These are phyloP conservation scores for Tulasnella sp. DNA, from an alignment of 768 basidiomycete species.

Conservation along the genomic window DNA sequence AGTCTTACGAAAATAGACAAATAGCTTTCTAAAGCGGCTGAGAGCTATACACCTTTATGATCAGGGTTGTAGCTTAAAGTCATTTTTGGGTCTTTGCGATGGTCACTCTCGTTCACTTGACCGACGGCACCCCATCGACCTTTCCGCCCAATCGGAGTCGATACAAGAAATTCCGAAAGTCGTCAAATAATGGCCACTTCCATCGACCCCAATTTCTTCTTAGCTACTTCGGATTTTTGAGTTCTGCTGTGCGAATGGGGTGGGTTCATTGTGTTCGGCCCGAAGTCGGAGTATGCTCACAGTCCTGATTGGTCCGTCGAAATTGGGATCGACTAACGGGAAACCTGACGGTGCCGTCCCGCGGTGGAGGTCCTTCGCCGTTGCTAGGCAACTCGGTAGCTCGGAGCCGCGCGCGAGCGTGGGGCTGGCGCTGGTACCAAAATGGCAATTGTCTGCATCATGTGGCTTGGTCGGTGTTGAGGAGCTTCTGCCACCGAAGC, in stretches of 20 bases:
- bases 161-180: not conserved
- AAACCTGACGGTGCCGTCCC: not conserved
- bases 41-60: not conserved
- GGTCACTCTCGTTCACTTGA: too few relatives aligned
- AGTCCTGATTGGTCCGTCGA: not conserved
- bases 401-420: too few relatives aligned
- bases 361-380: not conserved
- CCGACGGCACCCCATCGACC: too few relatives aligned
- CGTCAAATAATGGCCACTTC: too few relatives aligned
- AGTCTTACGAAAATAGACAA: not conserved
- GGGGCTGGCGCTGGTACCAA: not conserved
- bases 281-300: not conserved
- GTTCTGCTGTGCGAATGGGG: not conserved
- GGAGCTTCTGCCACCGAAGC: too few relatives aligned
- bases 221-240: not conserved
- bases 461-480: too few relatives aligned
- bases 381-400: not conserved
- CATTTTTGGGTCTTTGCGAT: not conserved
- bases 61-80: not conserved
- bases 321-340: too few relatives aligned
- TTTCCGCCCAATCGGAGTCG: not conserved
- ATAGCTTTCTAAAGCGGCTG: not conserved
- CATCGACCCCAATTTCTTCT: not conserved
- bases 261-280: not conserved
- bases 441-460: not conserved